Evolutionary conservation across 352 stramenopile genomes (phyloP).

Genomic region (Globisporangium okanoganense): DNA sequence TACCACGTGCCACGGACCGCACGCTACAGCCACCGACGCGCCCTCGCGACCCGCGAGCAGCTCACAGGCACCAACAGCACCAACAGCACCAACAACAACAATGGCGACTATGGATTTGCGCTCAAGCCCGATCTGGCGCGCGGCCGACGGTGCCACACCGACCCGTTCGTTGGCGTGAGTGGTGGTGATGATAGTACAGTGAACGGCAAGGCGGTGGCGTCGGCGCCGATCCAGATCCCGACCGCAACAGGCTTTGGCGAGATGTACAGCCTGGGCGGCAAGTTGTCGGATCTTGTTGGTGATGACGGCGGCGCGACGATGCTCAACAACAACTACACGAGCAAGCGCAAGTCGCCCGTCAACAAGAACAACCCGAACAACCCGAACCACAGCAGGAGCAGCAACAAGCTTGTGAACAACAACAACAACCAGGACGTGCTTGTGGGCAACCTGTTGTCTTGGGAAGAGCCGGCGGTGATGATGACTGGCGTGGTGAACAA

Average conservation of each 20-base stretch:
- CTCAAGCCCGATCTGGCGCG: constrained; percentile 19
- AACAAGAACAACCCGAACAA: neutral
- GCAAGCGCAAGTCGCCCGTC: neutral
- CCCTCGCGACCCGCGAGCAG: neutral
- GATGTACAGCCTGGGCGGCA: neutral
- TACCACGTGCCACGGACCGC: constrained; percentile 9
- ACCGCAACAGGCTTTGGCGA: constrained; percentile 10
- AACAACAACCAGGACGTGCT: constrained; percentile 13
- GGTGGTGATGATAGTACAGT: constrained; percentile 6
- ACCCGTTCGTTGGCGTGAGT: constrained; percentile 24
- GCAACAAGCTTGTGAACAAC: constrained; percentile 2
- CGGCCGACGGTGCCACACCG: constrained; percentile 28
- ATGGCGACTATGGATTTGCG: constrained; percentile 20
- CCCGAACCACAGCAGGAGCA: neutral
- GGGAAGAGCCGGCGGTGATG: constrained; percentile 62
- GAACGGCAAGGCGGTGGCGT: constrained; percentile 22
- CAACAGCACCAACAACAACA: too few relatives aligned
- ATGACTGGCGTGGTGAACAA: constrained; percentile 10
- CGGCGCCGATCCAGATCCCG: constrained; percentile 64
- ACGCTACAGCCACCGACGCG: constrained; percentile 9
- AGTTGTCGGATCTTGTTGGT: constrained; percentile 15
- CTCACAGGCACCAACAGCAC: neutral
- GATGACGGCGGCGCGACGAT: neutral
- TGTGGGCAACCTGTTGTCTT: constrained; percentile 43
- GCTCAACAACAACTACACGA: neutral